Conservation (phyloP, 345 rosid species). For the Schrenkiella parvula region DNA sequence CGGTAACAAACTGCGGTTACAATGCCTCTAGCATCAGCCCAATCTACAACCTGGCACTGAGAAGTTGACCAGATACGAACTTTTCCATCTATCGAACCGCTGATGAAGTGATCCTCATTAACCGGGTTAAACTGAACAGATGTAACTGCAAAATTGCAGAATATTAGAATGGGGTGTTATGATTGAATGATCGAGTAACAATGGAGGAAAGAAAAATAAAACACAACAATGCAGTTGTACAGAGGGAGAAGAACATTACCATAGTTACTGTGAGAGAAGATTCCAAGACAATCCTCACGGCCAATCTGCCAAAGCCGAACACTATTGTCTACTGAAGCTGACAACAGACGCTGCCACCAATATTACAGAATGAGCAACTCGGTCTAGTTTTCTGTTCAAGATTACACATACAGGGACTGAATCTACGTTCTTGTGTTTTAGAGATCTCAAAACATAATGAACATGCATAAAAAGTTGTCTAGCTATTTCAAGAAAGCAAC, state of each 20-base stretch:
- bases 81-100: constrained; percentile 87
- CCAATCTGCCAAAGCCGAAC: constrained; percentile 83
- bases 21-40: constrained; percentile 67
- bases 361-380: constrained; percentile 39
- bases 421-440: constrained; percentile 31
- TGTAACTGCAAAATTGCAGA: constrained; percentile 52
- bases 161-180: not conserved
- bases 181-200: not conserved
- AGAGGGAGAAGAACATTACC: constrained; percentile 39
- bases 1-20: constrained; percentile 82
- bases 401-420: constrained; percentile 39
- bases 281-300: constrained; percentile 47
- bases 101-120: constrained; percentile 67
- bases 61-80: constrained; percentile 73
- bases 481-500: not conserved
- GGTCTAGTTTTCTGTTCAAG: constrained; percentile 43
- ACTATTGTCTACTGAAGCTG: constrained; percentile 72
- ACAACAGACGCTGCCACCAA: constrained; percentile 65
- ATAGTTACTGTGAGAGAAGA: constrained; percentile 70
- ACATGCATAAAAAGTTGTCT: not conserved
- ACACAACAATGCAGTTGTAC: not conserved
- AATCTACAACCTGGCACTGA: constrained; percentile 68
- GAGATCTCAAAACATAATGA: constrained; percentile 23
- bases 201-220: not conserved
- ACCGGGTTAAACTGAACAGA: constrained; percentile 80